Conservation (phyloP, 2,329 filamentous ascomycete genomes). For the Aspergillus sergii region DNA sequence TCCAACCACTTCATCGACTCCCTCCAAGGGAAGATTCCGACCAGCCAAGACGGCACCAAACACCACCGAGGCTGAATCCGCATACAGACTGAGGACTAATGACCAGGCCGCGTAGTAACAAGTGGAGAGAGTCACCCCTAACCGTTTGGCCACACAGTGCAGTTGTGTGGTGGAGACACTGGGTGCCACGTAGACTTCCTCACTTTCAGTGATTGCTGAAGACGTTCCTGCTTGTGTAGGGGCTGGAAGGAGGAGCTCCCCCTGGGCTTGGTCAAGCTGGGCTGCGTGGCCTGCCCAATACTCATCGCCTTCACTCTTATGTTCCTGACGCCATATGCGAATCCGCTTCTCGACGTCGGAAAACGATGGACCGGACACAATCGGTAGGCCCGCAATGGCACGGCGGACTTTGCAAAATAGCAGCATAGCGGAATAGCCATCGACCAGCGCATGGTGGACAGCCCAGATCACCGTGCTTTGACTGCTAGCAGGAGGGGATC, state of each 20-base stretch:
- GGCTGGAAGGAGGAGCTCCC: too few relatives aligned
- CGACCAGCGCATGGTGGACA: conserved; percentile 37
- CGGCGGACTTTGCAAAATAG: conserved; percentile 24
- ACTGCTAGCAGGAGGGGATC: too few relatives aligned
- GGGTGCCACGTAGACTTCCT: too few relatives aligned
- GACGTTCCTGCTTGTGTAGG: too few relatives aligned
- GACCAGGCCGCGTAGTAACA: conserved; percentile 13
- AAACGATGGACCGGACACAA: background rate
- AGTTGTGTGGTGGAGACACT: background rate
- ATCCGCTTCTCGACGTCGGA: background rate
- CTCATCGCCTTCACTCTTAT: background rate
- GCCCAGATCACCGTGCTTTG: too few relatives aligned
- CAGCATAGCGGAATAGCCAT: conserved; percentile 31
- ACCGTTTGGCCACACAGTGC: background rate
- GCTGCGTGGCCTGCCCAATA: too few relatives aligned
- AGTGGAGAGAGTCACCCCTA: conserved; percentile 5
- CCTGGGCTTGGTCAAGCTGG: too few relatives aligned
- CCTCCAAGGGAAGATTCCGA: conserved; percentile 9
- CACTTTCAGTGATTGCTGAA: too few relatives aligned
- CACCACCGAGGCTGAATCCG: conserved; percentile 2
- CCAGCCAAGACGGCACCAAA: conserved; percentile 13
- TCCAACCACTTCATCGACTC: background rate
- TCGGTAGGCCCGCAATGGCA: background rate
- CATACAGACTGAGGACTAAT: conserved; percentile 3
- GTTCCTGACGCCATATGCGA: background rate